Conservation (phyloP, 2,329 filamentous ascomycete genomes). For the Arachnomyces sp. region DNA sequence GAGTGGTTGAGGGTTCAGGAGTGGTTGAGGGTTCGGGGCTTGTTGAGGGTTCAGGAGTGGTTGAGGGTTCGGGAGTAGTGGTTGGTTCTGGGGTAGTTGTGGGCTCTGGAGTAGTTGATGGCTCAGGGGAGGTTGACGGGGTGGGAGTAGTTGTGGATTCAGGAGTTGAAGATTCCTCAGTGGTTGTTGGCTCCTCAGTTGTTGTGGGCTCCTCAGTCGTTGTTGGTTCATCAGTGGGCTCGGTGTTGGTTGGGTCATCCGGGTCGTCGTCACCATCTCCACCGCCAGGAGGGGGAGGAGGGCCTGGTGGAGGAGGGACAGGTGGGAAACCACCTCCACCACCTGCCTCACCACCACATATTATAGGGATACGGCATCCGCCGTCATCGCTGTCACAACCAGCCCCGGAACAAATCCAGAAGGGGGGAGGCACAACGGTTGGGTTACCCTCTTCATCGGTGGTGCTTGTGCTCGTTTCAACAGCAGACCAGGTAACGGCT, state of each 20-base stretch:
- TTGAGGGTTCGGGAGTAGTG: conserved; percentile 17
- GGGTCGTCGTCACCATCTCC: conserved; percentile 18
- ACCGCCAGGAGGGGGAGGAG: too few species aligned
- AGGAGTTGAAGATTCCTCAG: conserved; percentile 16
- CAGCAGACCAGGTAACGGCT: too few species aligned
- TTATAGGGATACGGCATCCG: too few species aligned
- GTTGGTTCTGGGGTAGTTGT: conserved; percentile 1
- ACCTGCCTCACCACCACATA: too few species aligned
- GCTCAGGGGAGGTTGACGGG: conserved; percentile 36
- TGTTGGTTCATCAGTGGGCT: conserved; percentile 42
- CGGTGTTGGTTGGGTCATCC: conserved; percentile 24
- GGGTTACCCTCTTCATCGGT: too few species aligned
- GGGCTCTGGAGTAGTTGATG: neutral
- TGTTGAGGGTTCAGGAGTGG: neutral
- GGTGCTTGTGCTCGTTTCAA: too few species aligned
- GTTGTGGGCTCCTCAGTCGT: conserved; percentile 21
- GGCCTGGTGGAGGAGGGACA: neutral
- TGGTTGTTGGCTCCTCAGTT: conserved; percentile 36
- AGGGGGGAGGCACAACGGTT: too few species aligned
- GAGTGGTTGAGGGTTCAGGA: neutral
- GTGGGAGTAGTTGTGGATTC: too few species aligned
- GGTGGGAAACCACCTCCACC: neutral
- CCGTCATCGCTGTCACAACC: too few species aligned
- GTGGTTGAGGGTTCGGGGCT: neutral
- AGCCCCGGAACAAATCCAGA: too few species aligned